phyloP scores from a whole-genome alignment of 371 early-diverging fungal species.

The Circinella umbellata region DNA sequence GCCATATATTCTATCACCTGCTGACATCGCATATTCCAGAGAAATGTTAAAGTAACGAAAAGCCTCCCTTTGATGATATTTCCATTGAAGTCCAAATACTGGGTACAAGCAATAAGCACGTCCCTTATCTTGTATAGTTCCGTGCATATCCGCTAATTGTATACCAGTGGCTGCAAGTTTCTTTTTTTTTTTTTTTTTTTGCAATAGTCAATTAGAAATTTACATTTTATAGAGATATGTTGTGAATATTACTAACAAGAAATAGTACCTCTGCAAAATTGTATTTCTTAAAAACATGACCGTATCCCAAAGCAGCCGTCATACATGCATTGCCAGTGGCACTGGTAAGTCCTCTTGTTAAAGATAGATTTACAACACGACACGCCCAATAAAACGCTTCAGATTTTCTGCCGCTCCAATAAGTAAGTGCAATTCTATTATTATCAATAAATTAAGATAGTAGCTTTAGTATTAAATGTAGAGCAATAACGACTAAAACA shows the following conservation, averaged over 20 bases:
- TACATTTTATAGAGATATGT: not conserved
- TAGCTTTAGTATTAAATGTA: not conserved
- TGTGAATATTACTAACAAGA: too few species aligned
- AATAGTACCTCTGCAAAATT: constrained; percentile 30
- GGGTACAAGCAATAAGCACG: constrained; percentile 39
- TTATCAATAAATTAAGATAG: not conserved
- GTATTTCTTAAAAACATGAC: constrained; percentile 27
- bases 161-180: not conserved
- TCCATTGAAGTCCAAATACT: constrained; percentile 38
- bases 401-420: constrained; percentile 42
- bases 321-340: constrained; percentile 31
- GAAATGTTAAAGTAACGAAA: constrained; percentile 16
- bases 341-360: constrained; percentile 29
- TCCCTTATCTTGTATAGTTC: constrained; percentile 37
- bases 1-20: constrained; percentile 50
- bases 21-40: constrained; percentile 22
- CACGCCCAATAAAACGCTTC: constrained; percentile 40
- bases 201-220: not conserved
- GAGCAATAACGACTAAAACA: not conserved
- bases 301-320: constrained; percentile 34
- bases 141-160: constrained; percentile 26
- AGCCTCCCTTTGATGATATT: constrained; percentile 33
- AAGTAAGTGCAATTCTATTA: constrained; percentile 31
- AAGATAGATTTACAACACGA: constrained; percentile 34
- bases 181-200: not conserved